These are phyloP conservation scores for Sugiyamaella xylanicola DNA, from an alignment of 1,139 yeast genomes.

Conservation along the genomic window DNA sequence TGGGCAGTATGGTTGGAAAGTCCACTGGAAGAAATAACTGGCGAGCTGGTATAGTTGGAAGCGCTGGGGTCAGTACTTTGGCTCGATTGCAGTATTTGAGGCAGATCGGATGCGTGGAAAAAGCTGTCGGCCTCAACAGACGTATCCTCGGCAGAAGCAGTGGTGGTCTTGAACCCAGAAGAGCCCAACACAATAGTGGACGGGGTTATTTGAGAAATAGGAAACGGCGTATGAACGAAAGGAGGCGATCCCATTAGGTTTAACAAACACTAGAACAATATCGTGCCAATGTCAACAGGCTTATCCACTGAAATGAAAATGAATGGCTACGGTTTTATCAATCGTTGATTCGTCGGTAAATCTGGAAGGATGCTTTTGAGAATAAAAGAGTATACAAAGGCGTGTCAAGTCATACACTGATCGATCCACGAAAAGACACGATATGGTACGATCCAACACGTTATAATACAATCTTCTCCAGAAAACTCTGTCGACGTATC, in stretches of 20 bases:
- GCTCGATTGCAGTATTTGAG: neutral
- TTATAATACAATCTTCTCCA: neutral
- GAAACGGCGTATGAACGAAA: constrained; percentile 26
- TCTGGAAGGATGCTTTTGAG: no score
- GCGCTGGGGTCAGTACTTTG: no score
- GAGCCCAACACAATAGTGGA: constrained; percentile 34
- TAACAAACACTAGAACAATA: neutral
- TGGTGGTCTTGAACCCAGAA: constrained; percentile 5
- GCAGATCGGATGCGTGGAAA: neutral
- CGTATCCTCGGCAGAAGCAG: constrained; percentile 5
- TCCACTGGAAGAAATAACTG: no score
- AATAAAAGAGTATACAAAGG: no score
- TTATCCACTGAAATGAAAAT: no score
- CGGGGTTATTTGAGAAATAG: constrained; percentile 34
- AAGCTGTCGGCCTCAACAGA: neutral
- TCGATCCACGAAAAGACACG: neutral
- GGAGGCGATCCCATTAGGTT: constrained; percentile 10
- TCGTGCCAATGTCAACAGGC: neutral
- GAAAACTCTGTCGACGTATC: neutral
- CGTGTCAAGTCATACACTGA: neutral
- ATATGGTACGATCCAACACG: neutral
- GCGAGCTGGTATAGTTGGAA: no score
- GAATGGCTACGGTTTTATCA: no score
- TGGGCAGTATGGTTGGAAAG: no score
- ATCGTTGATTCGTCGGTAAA: no score